Base-by-base conservation (phyloP, 768 basidiomycete species). In the Rhodotorula taiwanensis region DNA sequence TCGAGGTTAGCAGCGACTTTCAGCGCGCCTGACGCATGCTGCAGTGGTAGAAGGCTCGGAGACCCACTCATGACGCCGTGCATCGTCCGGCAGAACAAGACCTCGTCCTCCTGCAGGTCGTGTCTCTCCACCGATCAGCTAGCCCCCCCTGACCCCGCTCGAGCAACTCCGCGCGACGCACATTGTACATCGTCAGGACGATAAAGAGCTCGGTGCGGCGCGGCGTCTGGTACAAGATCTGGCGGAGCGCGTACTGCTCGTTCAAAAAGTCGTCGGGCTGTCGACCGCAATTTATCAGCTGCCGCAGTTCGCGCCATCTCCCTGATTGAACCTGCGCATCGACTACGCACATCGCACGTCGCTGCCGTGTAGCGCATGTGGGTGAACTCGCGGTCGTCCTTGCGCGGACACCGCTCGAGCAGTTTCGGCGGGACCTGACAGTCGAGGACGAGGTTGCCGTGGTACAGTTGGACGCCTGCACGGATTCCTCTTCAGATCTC, bases 111-210 rank as follows among this genome's bases (percentile, higher is more conserved):
- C 56, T 47, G 45, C n/a, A 28, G 10, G 45, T 3, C 5, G 13
- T 6, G 9, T 13, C 25, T 2, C 25, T 11, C 25, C 5, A 44
- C 23, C 16, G n/a, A n/a, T 44, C 43, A 44, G 43, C 15, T n/a
- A 20, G n/a, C 62, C 27, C 55, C 57, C 44, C 56, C 58, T 36
- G 50, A 49, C n/a, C 36, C 48, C 45, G 50, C 52, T 16, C 18
- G 23, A 39, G 52, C 52, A 42, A n/a, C n/a, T n/a, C n/a, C 48
- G 28, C 30, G 11, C 9, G 15, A 71, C 89, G 84, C 72, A 91
- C 91, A 72, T 95, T 94, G 75, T 94, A 95, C 92, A 97, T 95
- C 20, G 93, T 97, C 83, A 97, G 87, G 47, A 95, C 93, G 70
- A 97, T 93, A 77, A 95, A 94, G 21, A 97, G 79, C 76, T 98